phyloP scores from a whole-genome alignment of 2,329 filamentous ascomycete species.

The Leptographium radiaticola region DNA sequence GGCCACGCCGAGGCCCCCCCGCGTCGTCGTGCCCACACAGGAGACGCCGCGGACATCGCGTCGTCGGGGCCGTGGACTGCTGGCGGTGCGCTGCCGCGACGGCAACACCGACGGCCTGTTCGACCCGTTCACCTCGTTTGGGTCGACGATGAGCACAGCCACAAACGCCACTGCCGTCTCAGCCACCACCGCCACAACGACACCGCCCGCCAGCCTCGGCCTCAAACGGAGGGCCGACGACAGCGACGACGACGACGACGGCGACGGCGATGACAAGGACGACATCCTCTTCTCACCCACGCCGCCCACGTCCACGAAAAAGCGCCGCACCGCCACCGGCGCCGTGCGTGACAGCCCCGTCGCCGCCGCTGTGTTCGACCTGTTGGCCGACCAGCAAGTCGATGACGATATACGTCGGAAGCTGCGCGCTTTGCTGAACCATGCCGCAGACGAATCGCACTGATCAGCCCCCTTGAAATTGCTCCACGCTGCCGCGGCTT shows the following conservation, averaged over 20 bases:
- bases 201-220: not conserved
- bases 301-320: constrained; percentile 1
- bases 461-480: no score
- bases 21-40: not conserved
- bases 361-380: constrained; percentile 32
- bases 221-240: not conserved
- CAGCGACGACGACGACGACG: not conserved
- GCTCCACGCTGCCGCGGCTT: no score
- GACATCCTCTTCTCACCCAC: not conserved
- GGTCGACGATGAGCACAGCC: not conserved
- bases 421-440: constrained; percentile 43
- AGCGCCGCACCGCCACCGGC: not conserved
- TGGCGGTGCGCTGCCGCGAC: not conserved
- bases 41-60: not conserved
- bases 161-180: not conserved
- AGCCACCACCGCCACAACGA: not conserved
- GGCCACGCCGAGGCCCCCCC: not conserved
- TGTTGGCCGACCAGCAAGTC: constrained; percentile 32
- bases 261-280: not conserved
- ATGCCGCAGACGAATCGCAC: constrained; percentile 8
- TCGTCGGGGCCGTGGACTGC: not conserved
- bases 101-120: not conserved
- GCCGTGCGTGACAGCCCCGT: constrained; percentile 20
- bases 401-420: constrained; percentile 21
- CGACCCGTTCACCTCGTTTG: not conserved